A percentile compares a stretch with the other conserved stretches of the same genome.
phyloP scores from a whole-genome alignment of 2,329 filamentous ascomycete genomes.

The Amphichorda felina region DNA sequence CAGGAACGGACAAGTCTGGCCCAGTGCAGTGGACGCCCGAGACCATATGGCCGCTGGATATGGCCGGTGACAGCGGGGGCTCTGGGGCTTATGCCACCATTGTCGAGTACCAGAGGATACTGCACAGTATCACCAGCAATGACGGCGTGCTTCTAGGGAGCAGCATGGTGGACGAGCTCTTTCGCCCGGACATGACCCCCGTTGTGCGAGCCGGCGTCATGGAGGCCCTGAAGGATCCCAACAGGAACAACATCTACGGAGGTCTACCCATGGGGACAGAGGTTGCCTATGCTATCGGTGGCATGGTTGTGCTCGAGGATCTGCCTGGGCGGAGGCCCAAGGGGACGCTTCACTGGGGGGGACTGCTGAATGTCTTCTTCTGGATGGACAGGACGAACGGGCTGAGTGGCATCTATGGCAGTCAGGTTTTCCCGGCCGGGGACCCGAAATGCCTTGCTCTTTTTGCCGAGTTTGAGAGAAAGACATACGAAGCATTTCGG shows the following conservation, averaged over 20 bases:
- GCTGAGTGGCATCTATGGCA: conserved; percentile 1
- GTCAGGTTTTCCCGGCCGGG: conserved; percentile 1
- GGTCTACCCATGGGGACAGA: neutral
- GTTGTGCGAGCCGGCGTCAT: neutral
- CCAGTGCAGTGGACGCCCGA: neutral
- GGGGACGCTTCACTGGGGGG: conserved; percentile 1
- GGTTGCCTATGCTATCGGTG: conserved; percentile 1
- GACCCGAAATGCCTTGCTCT: neutral
- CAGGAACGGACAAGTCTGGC: neutral
- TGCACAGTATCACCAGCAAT: conserved; percentile 1
- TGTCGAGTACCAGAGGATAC: neutral
- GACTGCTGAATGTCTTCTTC: conserved; percentile 1
- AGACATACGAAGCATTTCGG: neutral
- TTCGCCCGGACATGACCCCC: neutral
- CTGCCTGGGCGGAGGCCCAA: neutral
- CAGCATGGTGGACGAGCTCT: neutral
- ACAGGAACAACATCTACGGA: neutral
- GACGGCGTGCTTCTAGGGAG: neutral
- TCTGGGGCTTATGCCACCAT: conserved; percentile 1
- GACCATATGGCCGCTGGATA: neutral
- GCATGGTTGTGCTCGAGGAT: conserved; percentile 1
- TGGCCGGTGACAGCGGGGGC: neutral
- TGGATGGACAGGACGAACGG: conserved; percentile 1
- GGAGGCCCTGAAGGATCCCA: neutral
- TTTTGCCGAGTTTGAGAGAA: conserved; percentile 1